These are phyloP conservation scores for Zopfia rhizophila DNA, from an alignment of 2,329 filamentous ascomycete genomes.

Conservation along the genomic window DNA sequence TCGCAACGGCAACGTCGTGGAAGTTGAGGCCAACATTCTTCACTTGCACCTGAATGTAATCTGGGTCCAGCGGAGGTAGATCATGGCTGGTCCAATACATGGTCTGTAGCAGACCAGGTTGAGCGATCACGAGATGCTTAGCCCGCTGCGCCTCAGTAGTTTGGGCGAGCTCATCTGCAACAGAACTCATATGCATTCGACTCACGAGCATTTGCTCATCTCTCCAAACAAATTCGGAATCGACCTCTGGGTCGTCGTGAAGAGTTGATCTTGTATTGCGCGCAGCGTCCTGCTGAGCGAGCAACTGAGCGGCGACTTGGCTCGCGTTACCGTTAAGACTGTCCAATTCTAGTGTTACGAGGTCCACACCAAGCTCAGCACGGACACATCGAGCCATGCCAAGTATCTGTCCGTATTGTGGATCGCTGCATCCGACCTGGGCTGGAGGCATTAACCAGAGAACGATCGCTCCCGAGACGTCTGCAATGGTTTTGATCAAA, in stretches of 20 bases:
- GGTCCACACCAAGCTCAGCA: slow-evolving; percentile 28
- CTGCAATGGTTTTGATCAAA: neutral
- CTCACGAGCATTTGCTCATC: no score
- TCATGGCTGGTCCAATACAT: neutral
- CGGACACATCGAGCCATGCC: slow-evolving; percentile 37
- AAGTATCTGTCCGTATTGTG: slow-evolving; percentile 33
- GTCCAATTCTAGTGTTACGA: slow-evolving; percentile 31
- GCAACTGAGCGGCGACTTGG: no score
- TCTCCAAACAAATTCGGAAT: no score
- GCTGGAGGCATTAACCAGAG: slow-evolving; percentile 7
- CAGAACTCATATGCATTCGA: no score
- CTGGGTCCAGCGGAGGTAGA: neutral
- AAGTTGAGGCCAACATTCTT: neutral
- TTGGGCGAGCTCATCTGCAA: no score
- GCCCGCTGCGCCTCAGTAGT: no score
- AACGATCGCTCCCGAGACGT: neutral
- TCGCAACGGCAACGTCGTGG: neutral
- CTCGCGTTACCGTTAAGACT: no score
- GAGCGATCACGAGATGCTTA: neutral
- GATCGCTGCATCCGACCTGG: slow-evolving; percentile 32
- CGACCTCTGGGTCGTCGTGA: no score
- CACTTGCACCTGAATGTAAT: neutral
- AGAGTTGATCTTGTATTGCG: no score
- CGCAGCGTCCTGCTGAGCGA: no score
- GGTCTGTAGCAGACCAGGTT: neutral